Conservation (phyloP, 352 stramenopile species). For the Plasmopara viticola region DNA sequence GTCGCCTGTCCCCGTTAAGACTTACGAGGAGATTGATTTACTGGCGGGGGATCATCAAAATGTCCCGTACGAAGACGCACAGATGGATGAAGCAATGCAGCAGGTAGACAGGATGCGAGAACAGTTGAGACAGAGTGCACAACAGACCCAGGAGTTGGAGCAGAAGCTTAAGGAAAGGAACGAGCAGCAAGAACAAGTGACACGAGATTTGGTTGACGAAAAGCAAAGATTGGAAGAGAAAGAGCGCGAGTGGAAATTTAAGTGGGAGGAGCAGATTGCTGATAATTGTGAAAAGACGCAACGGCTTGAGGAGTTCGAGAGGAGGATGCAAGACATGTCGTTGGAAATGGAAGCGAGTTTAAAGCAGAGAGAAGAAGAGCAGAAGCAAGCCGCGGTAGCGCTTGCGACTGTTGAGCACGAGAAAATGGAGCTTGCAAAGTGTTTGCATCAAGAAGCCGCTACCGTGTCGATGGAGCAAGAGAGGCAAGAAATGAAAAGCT, state of each 20-base stretch:
- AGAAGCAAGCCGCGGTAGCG: conserved; percentile 5
- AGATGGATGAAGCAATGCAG: conserved; percentile 39
- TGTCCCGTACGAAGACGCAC: conserved; percentile 10
- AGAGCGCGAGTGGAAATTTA: conserved; percentile 27
- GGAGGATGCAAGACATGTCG: conserved; percentile 14
- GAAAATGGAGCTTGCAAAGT: conserved; percentile 12
- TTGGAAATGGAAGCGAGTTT: conserved; percentile 15
- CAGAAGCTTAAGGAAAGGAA: conserved; percentile 21
- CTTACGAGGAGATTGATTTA: conserved; percentile 60
- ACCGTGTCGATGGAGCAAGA: conserved; percentile 2
- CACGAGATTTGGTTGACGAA: conserved; percentile 9
- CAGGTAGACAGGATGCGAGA: conserved; percentile 37
- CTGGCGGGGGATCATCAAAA: conserved; percentile 12
- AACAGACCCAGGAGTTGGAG: conserved; percentile 25
- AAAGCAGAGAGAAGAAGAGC: conserved; percentile 10
- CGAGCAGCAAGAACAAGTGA: conserved; percentile 11
- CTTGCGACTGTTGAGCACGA: conserved; percentile 16
- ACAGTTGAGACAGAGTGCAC: conserved; percentile 31
- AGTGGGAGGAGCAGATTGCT: conserved; percentile 17
- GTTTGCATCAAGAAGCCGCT: conserved; percentile 13
- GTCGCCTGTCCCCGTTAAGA: conserved; percentile 26
- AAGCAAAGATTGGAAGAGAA: conserved; percentile 8
- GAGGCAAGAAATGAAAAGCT: conserved; percentile 6
- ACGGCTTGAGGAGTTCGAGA: conserved; percentile 17
- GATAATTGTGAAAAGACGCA: conserved; percentile 11